A percentile compares a stretch with the other conserved stretches of the same genome.
Evolutionary conservation across 2,329 filamentous ascomycete genomes (phyloP).

Genomic region (Alternaria gansuensis): DNA sequence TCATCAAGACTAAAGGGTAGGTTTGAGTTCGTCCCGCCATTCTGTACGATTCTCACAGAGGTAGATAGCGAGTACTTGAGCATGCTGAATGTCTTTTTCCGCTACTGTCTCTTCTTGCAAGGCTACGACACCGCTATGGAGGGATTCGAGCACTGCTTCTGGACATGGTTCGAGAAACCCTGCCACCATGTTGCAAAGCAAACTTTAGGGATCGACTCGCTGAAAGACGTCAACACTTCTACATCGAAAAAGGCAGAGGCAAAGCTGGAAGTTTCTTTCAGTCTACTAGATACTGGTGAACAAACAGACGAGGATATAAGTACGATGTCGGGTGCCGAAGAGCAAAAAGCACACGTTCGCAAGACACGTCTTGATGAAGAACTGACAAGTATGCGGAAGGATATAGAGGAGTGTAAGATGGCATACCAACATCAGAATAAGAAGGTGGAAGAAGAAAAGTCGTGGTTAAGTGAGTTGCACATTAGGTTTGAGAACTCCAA

Average conservation of each 20-base stretch:
- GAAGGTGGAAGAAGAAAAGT: background rate
- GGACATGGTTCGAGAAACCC: conserved; percentile 2
- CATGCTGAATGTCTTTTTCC: background rate
- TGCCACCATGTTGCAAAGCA: background rate
- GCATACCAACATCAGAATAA: background rate
- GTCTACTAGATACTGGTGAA: background rate
- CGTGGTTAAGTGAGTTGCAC: background rate
- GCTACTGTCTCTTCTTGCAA: background rate
- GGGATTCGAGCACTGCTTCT: background rate
- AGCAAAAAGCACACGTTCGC: too few species aligned
- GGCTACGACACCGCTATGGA: background rate
- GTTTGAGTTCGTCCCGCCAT: background rate
- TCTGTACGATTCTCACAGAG: background rate
- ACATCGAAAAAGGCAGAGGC: background rate
- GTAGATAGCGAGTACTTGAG: background rate
- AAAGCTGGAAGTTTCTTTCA: background rate
- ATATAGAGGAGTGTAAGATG: background rate
- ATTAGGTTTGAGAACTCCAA: background rate
- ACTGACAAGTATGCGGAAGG: background rate
- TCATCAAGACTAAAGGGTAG: background rate
- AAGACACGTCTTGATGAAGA: accelerated
- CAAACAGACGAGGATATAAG: background rate
- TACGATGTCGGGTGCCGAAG: background rate
- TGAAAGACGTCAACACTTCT: background rate
- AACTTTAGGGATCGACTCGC: background rate